Evolutionary conservation across 306 rosid genomes (phyloP).

Genomic region (Acacia acuminata): DNA sequence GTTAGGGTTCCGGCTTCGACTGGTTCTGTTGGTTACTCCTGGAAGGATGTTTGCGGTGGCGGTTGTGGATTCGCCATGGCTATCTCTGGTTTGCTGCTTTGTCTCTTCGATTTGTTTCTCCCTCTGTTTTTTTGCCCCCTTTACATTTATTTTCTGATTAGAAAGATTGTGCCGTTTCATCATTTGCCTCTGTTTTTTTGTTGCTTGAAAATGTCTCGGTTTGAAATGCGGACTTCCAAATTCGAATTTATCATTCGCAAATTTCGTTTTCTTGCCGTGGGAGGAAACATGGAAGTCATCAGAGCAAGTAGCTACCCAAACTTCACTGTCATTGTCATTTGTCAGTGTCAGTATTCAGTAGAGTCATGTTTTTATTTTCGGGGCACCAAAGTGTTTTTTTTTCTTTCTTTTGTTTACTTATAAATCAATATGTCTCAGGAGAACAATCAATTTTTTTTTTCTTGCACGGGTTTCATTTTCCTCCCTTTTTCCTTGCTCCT

Average conservation of each 20-base stretch:
- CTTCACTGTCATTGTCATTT: not conserved
- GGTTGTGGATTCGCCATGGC: constrained; percentile 99
- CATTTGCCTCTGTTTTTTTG: constrained; percentile 31
- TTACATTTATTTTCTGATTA: not conserved
- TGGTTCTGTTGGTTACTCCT: constrained; percentile 33
- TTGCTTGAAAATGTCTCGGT: constrained; percentile 26
- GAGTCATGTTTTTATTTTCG: not conserved
- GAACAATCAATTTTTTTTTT: not conserved
- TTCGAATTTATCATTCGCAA: not conserved
- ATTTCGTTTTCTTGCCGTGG: not conserved
- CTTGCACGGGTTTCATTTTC: not conserved
- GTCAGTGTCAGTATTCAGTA: not conserved
- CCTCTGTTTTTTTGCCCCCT: not conserved
- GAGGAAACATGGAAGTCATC: not conserved
- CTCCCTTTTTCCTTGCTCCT: not conserved
- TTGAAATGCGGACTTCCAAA: not conserved
- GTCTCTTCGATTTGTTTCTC: not conserved
- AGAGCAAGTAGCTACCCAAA: not conserved
- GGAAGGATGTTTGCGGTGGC: constrained; percentile 84
- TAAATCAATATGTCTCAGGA: not conserved
- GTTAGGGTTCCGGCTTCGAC: constrained; percentile 48
- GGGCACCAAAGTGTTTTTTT: not conserved
- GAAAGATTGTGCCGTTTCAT: not conserved
- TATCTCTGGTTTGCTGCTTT: constrained; percentile 60
- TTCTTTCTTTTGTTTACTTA: not conserved